Base-by-base conservation (phyloP, 2,329 filamentous ascomycete genomes). In the Lachnum nothofagi region DNA sequence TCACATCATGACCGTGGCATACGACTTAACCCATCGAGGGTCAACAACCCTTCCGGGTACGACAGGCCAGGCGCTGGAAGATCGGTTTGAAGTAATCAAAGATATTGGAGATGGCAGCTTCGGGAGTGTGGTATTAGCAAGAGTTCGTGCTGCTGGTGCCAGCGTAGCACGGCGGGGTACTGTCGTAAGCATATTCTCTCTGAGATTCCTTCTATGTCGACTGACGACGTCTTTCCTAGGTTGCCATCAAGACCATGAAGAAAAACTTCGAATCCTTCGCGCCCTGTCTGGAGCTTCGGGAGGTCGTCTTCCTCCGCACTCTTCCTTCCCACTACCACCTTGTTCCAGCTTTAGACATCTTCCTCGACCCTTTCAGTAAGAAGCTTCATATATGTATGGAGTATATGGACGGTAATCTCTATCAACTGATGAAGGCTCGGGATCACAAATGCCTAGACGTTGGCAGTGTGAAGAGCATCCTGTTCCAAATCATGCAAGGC, bases 171-270 rank as follows among this genome's bases (percentile, higher is more conserved):
- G 90, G 60, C 80, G 91, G 67, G 91, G 91, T 60, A 95, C 91
- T 49, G 81, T 97, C 76, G 91, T 97, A 83, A 77, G 84, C 75
- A 56, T 42, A 20, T 17, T 42, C 20, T 10, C 14, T 39, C 4
- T 5, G 6, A n/a, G 10, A 23, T 12, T 19, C 12, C 41, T 51
- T 43, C 31, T 49, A 17, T 41, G 43, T 44, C 10, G 12, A 42
- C 56, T 62, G 31, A 63, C 46, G 17, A 20, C 19, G 23, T 29
- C 2, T 3, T 33, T 49, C 35, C 47, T 59, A 97, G 93, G 87
- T 98, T 63, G 93, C 93, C 37, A 96, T 98, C 72, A 98, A 98
- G 73, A 97, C 93, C 5, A 98, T 98, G 93, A 98, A 98, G 78
- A 98, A 98, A 80, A 91, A 86, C 0, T 98, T 97, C 63, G 91